Evolutionary conservation across 2,329 filamentous ascomycete genomes (phyloP).

Genomic region (Rutstroemia sp.): DNA sequence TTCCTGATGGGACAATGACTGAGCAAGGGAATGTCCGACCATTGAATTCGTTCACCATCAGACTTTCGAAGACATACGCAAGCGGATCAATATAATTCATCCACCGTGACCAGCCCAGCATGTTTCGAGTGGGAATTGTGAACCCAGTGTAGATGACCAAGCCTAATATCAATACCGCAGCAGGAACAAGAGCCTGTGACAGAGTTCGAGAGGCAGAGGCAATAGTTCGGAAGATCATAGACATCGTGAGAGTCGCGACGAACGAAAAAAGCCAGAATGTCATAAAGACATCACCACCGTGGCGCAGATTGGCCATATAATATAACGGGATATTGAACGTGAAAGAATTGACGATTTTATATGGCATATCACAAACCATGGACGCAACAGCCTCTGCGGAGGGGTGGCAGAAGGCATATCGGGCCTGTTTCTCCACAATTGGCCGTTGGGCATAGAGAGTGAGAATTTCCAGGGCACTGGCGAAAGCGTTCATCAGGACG

Average conservation of each 20-base stretch:
- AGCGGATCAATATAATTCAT: slow-evolving; percentile 58
- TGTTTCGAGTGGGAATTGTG: slow-evolving; percentile 40
- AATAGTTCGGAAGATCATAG: slow-evolving; percentile 79
- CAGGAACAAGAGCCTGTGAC: slow-evolving; percentile 55
- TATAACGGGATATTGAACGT: slow-evolving; percentile 72
- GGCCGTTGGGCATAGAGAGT: slow-evolving; percentile 30
- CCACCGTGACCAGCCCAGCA: slow-evolving; percentile 78
- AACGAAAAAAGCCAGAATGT: slow-evolving; percentile 49
- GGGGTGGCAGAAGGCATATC: slow-evolving; percentile 41
- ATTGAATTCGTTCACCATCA: slow-evolving; percentile 78
- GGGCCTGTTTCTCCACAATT: slow-evolving; percentile 39
- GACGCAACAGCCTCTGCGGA: slow-evolving; percentile 46
- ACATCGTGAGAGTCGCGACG: slow-evolving; percentile 46
- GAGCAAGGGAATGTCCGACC: slow-evolving; percentile 19
- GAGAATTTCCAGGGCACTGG: slow-evolving; percentile 51
- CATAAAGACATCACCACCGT: slow-evolving; percentile 73
- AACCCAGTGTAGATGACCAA: slow-evolving; percentile 34
- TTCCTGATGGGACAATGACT: slow-evolving; percentile 16
- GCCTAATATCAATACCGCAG: slow-evolving; percentile 40
- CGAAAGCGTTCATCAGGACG: slow-evolving; percentile 56
- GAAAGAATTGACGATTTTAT: slow-evolving; percentile 45
- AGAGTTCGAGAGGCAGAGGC: slow-evolving; percentile 66
- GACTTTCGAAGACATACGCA: slow-evolving; percentile 70
- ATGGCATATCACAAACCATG: slow-evolving; percentile 47
- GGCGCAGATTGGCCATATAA: slow-evolving; percentile 77